Base-by-base conservation (phyloP, 2,329 filamentous ascomycete genomes). In the Fusarium miscanthi region DNA sequence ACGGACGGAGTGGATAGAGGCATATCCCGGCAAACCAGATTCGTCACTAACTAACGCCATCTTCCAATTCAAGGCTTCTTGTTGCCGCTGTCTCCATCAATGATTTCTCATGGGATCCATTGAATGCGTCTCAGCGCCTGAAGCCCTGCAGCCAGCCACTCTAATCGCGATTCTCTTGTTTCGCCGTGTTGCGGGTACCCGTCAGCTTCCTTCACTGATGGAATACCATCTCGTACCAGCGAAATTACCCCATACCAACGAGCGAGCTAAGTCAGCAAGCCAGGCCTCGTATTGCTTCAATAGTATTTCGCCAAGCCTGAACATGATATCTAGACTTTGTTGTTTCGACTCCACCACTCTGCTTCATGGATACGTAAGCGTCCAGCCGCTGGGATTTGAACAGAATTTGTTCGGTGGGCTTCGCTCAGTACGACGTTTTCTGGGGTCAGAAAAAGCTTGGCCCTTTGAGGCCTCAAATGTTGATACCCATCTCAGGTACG, bases 41-140 rank as follows among this genome's bases (percentile, higher is more conserved):
- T 74, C 67, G 74, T 70, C 63, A 71, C 66, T 73, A 59, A 69
- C 66, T 72, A 59, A 73, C 72, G 66, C 74, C 66, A 67, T 69
- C 48, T 65, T 54, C 60, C 59, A 62, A 59, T n/a, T 58, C 48
- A 48, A 61, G 58, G 63, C 62, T 56, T 54, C 61, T 57, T 45
- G 53, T 63, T 56, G 56, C 62, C 68, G 57, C 51, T 52, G 51
- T 52, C 57, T 56, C 66, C 72, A 69, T 35, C 57, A 30, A 59
- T 42, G 42, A 62, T 65, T 62, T 51, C 41, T 61, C 52, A 53
- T 59, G 45, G 37, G 54, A 61, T 60, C 54, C 54, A 63, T 63
- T 25, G 30, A 37, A 63, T 62, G 23, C 54, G 37, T 62, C 35
- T 67, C 54, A 40, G 63, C 30, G 41, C 31, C 27, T 42, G n/a